Evolutionary conservation across 2,329 filamentous ascomycete genomes (phyloP).

Genomic region (Penicillium hesseltinei): DNA sequence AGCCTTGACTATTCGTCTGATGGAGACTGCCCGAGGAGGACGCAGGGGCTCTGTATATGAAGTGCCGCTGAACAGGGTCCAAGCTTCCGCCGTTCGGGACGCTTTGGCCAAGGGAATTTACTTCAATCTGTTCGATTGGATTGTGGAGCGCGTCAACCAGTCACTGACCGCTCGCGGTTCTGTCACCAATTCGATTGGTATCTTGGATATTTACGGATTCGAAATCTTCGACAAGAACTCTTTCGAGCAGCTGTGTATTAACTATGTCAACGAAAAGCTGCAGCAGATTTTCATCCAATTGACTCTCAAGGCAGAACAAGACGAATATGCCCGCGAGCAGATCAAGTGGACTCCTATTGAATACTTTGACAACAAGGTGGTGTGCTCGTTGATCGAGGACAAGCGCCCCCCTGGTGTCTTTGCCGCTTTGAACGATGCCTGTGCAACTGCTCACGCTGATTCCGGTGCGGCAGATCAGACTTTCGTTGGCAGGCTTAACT

Average conservation of each 20-base stretch:
- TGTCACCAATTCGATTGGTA: constrained; percentile 83
- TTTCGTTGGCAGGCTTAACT: constrained; percentile 89
- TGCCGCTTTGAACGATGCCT: constrained; percentile 94
- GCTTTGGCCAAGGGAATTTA: constrained; percentile 95
- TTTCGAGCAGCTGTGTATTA: constrained; percentile 98
- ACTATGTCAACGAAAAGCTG: constrained; percentile 98
- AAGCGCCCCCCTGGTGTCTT: constrained; percentile 87
- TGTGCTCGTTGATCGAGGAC: constrained; percentile 95
- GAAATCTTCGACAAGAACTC: constrained; percentile 99
- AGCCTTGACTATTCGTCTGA: constrained; percentile 82
- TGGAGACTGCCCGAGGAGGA: constrained; percentile 68
- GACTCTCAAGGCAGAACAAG: constrained; percentile 93
- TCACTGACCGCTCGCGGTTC: constrained; percentile 76
- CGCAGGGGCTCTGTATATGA: constrained; percentile 67
- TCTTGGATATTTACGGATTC: constrained; percentile 98
- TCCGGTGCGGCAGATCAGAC: constrained; percentile 91
- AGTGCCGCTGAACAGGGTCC: constrained; percentile 79
- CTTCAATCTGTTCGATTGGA: constrained; percentile 98
- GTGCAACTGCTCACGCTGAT: constrained; percentile 96
- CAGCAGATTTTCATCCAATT: constrained; percentile 99
- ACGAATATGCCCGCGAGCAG: constrained; percentile 92
- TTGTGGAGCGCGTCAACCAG: constrained; percentile 85
- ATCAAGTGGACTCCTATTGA: constrained; percentile 99
- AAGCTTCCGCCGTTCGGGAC: constrained; percentile 83
- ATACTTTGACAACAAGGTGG: constrained; percentile 99